Percentiles rank a stretch among this genome's conserved stretches.
Conservation (phyloP, 257 asterid genomes). For the Solanum pinnatisectum region DNA sequence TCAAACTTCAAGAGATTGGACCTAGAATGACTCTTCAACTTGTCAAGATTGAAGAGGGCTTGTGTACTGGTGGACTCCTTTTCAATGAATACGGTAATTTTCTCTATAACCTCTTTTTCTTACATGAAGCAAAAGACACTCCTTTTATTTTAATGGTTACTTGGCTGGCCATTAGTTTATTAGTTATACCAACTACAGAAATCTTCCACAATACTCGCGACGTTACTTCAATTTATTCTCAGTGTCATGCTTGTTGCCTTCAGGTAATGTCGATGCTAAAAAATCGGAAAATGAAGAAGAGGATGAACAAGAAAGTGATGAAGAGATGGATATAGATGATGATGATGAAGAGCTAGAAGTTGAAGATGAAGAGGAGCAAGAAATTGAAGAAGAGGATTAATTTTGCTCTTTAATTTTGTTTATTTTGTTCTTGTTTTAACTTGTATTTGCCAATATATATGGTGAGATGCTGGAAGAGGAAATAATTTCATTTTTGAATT, state of each 20-base stretch:
- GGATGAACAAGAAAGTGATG: not conserved
- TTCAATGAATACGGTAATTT: conserved; percentile 16
- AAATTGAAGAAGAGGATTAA: not conserved
- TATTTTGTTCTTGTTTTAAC: not conserved
- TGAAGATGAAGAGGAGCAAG: not conserved
- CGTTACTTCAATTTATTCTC: not conserved
- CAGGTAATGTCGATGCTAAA: conserved; percentile 3
- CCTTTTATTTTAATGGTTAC: not conserved
- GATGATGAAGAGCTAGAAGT: not conserved
- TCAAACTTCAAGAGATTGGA: conserved; percentile 88
- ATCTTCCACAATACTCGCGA: not conserved
- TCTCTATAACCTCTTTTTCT: not conserved
- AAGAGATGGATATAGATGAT: not conserved
- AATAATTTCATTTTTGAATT: not conserved
- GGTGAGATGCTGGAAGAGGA: not conserved
- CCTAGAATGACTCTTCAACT: conserved; percentile 88
- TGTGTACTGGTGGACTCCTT: conserved; percentile 70
- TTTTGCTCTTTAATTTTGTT: not conserved
- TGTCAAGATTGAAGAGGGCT: conserved; percentile 65
- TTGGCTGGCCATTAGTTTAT: not conserved
- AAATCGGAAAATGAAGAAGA: not conserved
- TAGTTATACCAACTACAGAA: not conserved
- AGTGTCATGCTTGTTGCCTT: not conserved
- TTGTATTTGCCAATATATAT: not conserved
- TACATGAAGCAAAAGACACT: not conserved